Conservation (phyloP, 1,284 basidiomycete genomes). For the Coniferiporia sulphurascens region DNA sequence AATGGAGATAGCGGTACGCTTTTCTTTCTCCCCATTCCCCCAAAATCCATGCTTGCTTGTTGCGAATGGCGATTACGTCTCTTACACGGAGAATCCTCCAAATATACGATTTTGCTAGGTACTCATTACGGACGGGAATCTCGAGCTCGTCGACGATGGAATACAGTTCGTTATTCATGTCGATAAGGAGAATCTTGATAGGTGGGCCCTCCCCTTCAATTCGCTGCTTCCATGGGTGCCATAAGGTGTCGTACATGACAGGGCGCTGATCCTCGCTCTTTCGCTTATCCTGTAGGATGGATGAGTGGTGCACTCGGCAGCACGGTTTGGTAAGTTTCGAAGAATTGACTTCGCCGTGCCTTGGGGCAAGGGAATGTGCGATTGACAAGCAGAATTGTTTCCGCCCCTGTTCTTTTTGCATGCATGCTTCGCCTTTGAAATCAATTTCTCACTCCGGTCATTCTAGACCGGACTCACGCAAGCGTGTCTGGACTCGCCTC, state of each 20-base stretch:
- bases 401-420: no score
- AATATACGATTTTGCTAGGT: constrained; percentile 42
- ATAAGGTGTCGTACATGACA: background rate
- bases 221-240: background rate
- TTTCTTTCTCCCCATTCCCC: background rate
- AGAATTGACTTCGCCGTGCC: background rate
- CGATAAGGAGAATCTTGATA: constrained; percentile 57
- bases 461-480: constrained; percentile 66
- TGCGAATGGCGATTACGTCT: no score
- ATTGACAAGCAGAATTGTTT: background rate
- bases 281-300: constrained; percentile 48
- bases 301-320: constrained; percentile 70
- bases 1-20: constrained; percentile 65
- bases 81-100: background rate
- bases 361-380: background rate
- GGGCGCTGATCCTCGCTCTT: background rate
- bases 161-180: constrained; percentile 67
- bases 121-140: constrained; percentile 75
- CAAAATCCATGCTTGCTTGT: background rate
- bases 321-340: constrained; percentile 54
- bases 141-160: constrained; percentile 71
- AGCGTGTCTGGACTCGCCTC: constrained; percentile 60
- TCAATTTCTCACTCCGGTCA: background rate
- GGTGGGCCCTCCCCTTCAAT: constrained; percentile 38
- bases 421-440: background rate